Evolutionary conservation across 75 land plant genomes (phyloP).

Genomic region (Adiantum capillusveneris): DNA sequence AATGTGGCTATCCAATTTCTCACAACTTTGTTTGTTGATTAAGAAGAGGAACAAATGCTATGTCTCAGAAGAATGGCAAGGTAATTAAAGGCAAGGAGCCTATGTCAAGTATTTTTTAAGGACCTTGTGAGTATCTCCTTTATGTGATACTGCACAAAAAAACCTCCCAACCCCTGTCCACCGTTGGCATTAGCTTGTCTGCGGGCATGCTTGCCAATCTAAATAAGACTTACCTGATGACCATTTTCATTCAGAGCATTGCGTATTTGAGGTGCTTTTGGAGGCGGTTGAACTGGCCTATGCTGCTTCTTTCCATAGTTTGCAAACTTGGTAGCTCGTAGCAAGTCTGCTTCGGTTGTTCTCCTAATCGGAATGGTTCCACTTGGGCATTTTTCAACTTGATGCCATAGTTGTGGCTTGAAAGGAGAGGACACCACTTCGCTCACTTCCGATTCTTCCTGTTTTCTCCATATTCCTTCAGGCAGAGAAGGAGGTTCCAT

Average conservation of each 20-base stretch:
- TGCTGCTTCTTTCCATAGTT: conserved; percentile 17
- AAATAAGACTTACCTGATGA: conserved; percentile 43
- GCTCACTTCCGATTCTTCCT: neutral
- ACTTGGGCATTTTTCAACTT: conserved; percentile 16
- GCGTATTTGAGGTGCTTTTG: neutral
- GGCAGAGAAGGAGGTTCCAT: conserved; percentile 2
- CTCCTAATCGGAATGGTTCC: conserved; percentile 30
- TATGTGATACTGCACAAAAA: no score
- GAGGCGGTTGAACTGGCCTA: neutral
- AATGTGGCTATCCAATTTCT: no score
- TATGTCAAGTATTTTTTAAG: no score
- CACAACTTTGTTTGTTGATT: no score
- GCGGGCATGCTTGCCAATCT: no score
- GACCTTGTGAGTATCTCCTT: no score
- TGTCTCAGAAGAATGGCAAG: no score
- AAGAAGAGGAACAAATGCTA: no score
- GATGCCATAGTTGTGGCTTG: conserved; percentile 18
- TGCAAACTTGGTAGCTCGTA: conserved; percentile 15
- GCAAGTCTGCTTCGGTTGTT: conserved; percentile 15
- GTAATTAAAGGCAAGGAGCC: no score
- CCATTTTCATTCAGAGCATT: conserved; percentile 48
- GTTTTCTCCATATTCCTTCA: neutral
- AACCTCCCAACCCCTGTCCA: no score
- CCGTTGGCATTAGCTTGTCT: no score
- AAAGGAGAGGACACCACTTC: neutral